A percentile compares a stretch with the other conserved stretches of the same genome.
Evolutionary conservation across 345 rosid genomes (phyloP).

Genomic region (Corchorus olitorius): DNA sequence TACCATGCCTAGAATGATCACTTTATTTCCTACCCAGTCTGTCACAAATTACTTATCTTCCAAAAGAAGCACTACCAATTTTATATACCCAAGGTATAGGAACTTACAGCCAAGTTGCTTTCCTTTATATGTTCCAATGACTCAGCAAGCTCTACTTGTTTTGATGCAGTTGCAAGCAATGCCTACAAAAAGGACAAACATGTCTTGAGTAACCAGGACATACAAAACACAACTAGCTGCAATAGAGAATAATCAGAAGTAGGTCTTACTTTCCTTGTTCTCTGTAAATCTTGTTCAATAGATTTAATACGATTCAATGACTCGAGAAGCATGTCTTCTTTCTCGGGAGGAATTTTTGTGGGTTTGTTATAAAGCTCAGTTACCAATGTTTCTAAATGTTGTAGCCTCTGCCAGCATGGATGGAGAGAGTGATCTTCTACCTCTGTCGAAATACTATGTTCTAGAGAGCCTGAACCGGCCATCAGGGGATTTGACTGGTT

Average conservation of each 20-base stretch:
- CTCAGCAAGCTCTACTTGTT: constrained; percentile 89
- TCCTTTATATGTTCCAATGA: constrained; percentile 72
- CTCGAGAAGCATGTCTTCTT: constrained; percentile 82
- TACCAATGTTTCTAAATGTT: constrained; percentile 68
- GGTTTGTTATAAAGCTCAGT: constrained; percentile 66
- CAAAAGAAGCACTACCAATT: background rate
- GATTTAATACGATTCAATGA: constrained; percentile 77
- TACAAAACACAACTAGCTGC: constrained; percentile 1
- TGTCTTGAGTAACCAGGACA: constrained; percentile 4
- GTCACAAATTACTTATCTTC: too few species aligned
- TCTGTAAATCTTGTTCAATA: constrained; percentile 86
- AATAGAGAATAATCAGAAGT: background rate
- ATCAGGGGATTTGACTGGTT: constrained; percentile 39
- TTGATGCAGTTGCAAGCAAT: constrained; percentile 82
- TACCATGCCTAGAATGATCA: too few species aligned
- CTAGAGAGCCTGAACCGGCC: constrained; percentile 40
- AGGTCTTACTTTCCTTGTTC: constrained; percentile 71
- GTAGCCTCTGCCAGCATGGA: constrained; percentile 91
- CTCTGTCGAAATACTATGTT: constrained; percentile 32
- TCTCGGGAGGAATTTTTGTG: constrained; percentile 78
- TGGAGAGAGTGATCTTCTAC: constrained; percentile 50
- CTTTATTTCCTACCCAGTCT: too few species aligned
- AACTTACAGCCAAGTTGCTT: constrained; percentile 54
- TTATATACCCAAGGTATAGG: background rate
- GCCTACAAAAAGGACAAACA: constrained; percentile 48